Conservation (phyloP, 2,329 filamentous ascomycete genomes). For the Colletotrichum lindemuthianum region DNA sequence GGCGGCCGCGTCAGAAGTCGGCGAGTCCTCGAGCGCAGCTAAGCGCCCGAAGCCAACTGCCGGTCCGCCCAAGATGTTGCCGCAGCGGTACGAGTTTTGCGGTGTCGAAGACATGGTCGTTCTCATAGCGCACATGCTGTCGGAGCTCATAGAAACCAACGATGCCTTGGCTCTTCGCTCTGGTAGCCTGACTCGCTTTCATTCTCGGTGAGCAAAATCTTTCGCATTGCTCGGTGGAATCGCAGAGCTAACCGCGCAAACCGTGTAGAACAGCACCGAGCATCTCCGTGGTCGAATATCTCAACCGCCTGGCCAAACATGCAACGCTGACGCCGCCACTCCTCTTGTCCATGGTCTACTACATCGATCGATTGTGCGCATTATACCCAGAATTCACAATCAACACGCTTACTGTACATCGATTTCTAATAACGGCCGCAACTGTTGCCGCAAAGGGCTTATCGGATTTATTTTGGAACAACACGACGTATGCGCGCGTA, state of each 20-base stretch:
- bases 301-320: constrained; percentile 91
- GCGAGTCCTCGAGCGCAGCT: constrained; percentile 45
- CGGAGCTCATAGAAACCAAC: constrained; percentile 93
- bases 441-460: constrained; percentile 96
- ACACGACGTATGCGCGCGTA: constrained; percentile 93
- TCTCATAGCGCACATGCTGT: constrained; percentile 93
- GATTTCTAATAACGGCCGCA: constrained; percentile 94
- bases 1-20: constrained; percentile 34
- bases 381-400: constrained; percentile 96
- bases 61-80: constrained; percentile 67
- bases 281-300: constrained; percentile 93
- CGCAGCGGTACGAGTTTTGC: constrained; percentile 82
- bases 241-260: constrained; percentile 28
- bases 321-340: constrained; percentile 93
- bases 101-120: constrained; percentile 87
- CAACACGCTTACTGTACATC: constrained; percentile 94
- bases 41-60: constrained; percentile 66
- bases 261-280: constrained; percentile 73
- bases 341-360: constrained; percentile 98
- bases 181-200: constrained; percentile 90
- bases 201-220: constrained; percentile 75
- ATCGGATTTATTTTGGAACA: constrained; percentile 98
- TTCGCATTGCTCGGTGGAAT: constrained; percentile 24
- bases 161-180: constrained; percentile 86
- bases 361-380: constrained; percentile 93